These are phyloP conservation scores for Mollisiaceae sp. DNA, from an alignment of 2,329 filamentous ascomycete species.

Conservation along the genomic window DNA sequence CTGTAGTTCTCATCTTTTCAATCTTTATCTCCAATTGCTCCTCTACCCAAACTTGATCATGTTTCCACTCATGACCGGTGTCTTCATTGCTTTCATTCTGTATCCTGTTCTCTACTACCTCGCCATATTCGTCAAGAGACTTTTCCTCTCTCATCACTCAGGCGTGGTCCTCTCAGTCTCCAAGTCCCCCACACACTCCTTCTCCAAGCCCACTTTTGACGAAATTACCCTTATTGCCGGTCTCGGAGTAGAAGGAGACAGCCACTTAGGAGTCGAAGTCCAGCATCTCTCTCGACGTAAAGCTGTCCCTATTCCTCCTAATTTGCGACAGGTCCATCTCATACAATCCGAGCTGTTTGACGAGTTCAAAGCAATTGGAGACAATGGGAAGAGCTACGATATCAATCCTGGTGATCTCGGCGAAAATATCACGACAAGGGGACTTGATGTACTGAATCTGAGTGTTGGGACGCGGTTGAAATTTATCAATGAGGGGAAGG, in stretches of 20 bases:
- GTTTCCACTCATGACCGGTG: background rate
- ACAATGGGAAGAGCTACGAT: conserved; percentile 5
- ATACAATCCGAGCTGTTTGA: conserved; percentile 24
- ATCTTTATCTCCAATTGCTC: conserved; percentile 2
- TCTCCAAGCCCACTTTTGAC: conserved; percentile 14
- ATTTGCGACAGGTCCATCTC: conserved; percentile 28
- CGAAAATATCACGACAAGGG: conserved; percentile 35
- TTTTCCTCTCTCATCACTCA: background rate
- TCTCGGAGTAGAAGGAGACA: conserved; percentile 21
- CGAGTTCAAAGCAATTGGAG: conserved; percentile 11
- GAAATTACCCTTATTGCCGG: conserved; percentile 15
- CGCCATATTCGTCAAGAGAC: background rate
- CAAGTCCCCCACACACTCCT: conserved; percentile 14
- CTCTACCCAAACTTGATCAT: background rate
- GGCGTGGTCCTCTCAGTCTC: conserved; percentile 18
- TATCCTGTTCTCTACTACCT: background rate
- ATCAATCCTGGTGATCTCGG: conserved; percentile 30
- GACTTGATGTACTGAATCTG: conserved; percentile 25
- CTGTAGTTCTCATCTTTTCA: background rate
- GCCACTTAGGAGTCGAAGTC: conserved; percentile 14
- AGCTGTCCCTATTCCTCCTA: conserved; percentile 8
- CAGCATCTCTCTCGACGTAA: conserved; percentile 15
- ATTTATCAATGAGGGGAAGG: conserved; percentile 23
- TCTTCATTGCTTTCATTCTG: background rate
- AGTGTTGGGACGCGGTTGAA: conserved; percentile 27